Conservation (phyloP, 2,329 filamentous ascomycete genomes). For the Alternaria incomplexa region DNA sequence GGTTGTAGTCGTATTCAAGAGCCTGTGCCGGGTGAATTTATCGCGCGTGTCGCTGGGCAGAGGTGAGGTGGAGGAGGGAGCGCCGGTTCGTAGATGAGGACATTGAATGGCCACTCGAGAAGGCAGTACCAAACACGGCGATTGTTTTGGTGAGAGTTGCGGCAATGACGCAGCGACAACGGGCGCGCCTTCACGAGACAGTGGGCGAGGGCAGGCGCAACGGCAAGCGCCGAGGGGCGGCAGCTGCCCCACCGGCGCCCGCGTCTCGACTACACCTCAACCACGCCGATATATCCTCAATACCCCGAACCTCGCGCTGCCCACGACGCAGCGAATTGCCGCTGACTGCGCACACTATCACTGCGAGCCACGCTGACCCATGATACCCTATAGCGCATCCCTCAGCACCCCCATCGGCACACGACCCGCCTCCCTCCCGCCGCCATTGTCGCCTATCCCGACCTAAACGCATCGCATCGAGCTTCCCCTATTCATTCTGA, state of each 20-base stretch:
- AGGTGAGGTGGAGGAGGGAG: neutral
- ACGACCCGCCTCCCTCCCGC: conserved; percentile 25
- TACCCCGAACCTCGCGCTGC: neutral
- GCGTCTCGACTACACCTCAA: conserved; percentile 10
- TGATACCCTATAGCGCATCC: conserved; percentile 28
- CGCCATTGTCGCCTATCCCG: conserved; percentile 11
- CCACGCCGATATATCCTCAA: neutral
- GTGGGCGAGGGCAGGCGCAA: conserved; percentile 6
- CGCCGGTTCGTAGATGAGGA: neutral
- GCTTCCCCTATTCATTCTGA: neutral
- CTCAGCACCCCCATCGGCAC: conserved; percentile 39
- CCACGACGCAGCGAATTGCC: neutral
- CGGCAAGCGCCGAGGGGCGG: conserved; percentile 26
- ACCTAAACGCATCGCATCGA: neutral
- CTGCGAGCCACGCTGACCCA: conserved; percentile 17
- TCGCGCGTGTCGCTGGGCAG: conserved; percentile 4
- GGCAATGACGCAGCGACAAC: conserved; percentile 20
- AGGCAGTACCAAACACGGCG: neutral
- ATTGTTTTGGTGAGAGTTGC: neutral
- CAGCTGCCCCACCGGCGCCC: conserved; percentile 10
- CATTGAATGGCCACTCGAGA: neutral
- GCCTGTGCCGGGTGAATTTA: neutral
- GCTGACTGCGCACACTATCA: neutral
- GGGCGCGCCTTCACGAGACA: conserved; percentile 7
- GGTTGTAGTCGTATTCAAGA: neutral